Base-by-base conservation (phyloP, 352 stramenopile species). In the Globisporangium iwayamae region DNA sequence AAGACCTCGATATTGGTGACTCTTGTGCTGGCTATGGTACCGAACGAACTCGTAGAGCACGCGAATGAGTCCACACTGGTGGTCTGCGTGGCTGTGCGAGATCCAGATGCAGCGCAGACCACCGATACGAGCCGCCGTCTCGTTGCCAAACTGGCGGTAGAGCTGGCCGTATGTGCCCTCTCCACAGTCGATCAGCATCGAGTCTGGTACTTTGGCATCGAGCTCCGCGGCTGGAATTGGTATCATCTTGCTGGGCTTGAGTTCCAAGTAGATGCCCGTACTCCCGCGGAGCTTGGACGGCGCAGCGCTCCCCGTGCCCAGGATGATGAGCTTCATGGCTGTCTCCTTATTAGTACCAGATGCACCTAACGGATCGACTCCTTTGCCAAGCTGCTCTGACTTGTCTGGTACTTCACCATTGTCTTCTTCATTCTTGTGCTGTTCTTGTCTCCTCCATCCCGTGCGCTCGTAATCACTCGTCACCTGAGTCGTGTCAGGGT, bases 221-320 rank as follows among this genome's bases (percentile, higher is more conserved):
- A 38, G 5, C 13, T 43, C 20, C 20, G 25, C 14, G 16, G 28
- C 9, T 57, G 30, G 18, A 18, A 53, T 56, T 43, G 51, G 13
- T 10, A 43, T 20, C 16, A 14, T 28, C 8, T 39, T 57, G 65
- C 59, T 22, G 22, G 61, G 34, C 3, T 58, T 65, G 8, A 97
- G 57, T 52, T 87, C 72, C 11, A 98, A 47, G 67, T 96, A 97
- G 34, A 98, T 98, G 25, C 89, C 93, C 4, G 85, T 98, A 25
- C 98, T 97, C 66, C 98, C 98, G 13, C 97, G 89, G 53, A 98
- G 90, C 72, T 99, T 99, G 52, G 94, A 98, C 32, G 97, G 97
- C 3, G 98, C 82, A 2, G 97, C 97, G 30, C 91, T 98, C 1
- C 96, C 97, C 2, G 97, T 99, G 7, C 97, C 97, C 10, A 98